Base-by-base conservation (phyloP, 768 basidiomycete species). In the Lanmaoa rubissima region DNA sequence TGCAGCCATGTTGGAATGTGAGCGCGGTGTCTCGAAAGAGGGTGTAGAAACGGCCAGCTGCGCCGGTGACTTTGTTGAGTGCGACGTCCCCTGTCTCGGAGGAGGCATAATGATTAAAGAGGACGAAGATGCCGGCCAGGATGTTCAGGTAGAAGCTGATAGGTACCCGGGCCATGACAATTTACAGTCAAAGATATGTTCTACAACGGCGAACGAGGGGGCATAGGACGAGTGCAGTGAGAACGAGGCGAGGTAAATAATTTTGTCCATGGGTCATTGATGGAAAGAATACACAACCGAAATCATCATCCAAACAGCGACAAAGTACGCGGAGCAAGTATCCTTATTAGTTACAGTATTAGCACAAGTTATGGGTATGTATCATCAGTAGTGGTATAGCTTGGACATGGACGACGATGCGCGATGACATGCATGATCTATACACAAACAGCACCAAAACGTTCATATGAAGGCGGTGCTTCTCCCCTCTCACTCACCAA, bases 401-500 rank as follows among this genome's bases (percentile, higher is more conserved):
- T 40, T 14, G 21, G n/a, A 28, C 16, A n/a, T n/a, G n/a, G n/a
- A n/a, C n/a, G n/a, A n/a, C n/a, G n/a, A n/a, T n/a, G n/a, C n/a
- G n/a, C n/a, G n/a, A n/a, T n/a, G 10, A 24, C 35, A 50, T 1
- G 24, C 14, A 17, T n/a, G 24, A 24, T 7, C n/a, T 51, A 61
- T 14, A 31, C 39, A 21, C 9, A 9, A 31, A 42, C 24, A 28
- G 13, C 21, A n/a, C 31, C 51, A 38, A 42, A 21, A 24, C n/a
- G 32, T 13, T 63, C 61, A 49, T 69, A 69, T 5, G 58, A 54
- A n/a, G 95, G 95, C 0, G 95, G 94, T 9, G 82, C 81, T 69
- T 97, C 94, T 8, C 94, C 94, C 16, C 78, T 76, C 64, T 89
- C 87, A 46, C 81, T 88, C 69, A 90, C 89, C 69, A 87, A 85